phyloP scores from a whole-genome alignment of 257 asterid genomes.

The Salvia miltiorrhiza region DNA sequence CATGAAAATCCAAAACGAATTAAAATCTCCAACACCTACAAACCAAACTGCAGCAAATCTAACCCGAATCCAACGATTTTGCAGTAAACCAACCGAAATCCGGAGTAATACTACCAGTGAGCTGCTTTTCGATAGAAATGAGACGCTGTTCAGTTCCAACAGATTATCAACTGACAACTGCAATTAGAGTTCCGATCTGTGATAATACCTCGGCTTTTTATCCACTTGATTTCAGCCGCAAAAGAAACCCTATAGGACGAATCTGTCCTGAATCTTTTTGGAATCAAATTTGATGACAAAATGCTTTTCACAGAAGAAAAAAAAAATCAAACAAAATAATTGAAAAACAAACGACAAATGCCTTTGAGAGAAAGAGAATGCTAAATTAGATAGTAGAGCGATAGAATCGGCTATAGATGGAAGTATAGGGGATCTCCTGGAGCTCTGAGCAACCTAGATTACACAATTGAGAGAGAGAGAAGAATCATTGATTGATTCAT shows the following conservation, averaged over 20 bases:
- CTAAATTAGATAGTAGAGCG: not conserved
- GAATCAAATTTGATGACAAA: conserved; percentile 15
- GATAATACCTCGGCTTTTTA: not conserved
- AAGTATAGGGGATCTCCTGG: conserved; percentile 15
- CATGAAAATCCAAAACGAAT: conserved; percentile 18
- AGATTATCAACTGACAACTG: conserved; percentile 6
- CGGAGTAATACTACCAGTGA: conserved; percentile 14
- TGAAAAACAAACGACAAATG: not conserved
- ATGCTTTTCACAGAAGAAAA: not conserved
- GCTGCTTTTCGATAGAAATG: conserved; percentile 14
- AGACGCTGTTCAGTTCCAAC: conserved; percentile 14
- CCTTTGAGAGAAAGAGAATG: not conserved
- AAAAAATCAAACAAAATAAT: not conserved
- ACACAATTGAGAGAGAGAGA: conserved; percentile 1
- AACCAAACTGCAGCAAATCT: conserved; percentile 17
- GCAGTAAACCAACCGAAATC: conserved; percentile 14
- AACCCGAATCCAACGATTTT: conserved; percentile 7
- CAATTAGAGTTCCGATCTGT: conserved; percentile 11
- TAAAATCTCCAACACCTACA: not conserved
- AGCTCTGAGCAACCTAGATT: conserved; percentile 19
- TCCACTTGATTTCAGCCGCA: conserved; percentile 16
- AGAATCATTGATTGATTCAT: conserved; percentile 23
- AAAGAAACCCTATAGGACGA: conserved; percentile 19
- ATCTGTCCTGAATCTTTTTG: conserved; percentile 7
- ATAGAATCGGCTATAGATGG: conserved; percentile 17